phyloP scores from a whole-genome alignment of 768 basidiomycete genomes.

The Artomyces pyxidatus region DNA sequence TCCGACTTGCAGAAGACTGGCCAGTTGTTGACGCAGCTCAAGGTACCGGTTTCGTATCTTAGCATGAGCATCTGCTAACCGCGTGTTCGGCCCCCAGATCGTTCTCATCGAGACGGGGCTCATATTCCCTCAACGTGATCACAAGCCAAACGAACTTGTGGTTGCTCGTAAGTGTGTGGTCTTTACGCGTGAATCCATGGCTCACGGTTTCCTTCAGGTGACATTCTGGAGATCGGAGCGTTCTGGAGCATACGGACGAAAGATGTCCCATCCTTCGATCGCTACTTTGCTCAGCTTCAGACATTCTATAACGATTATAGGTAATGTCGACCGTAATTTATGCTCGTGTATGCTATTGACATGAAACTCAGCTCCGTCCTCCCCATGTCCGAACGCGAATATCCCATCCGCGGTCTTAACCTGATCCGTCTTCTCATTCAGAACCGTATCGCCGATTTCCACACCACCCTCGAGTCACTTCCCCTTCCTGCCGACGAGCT shows the following conservation, averaged over 20 bases:
- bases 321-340: slow-evolving; percentile 28
- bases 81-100: slow-evolving; percentile 38
- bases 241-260: slow-evolving; percentile 86
- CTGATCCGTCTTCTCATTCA: slow-evolving; percentile 92
- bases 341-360: not conserved
- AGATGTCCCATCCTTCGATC: slow-evolving; percentile 89
- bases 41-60: slow-evolving; percentile 36
- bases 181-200: not conserved
- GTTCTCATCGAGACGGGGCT: slow-evolving; percentile 72
- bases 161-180: slow-evolving; percentile 9
- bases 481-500: slow-evolving; percentile 62
- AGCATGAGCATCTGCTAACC: not conserved
- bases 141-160: slow-evolving; percentile 55
- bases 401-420: slow-evolving; percentile 83
- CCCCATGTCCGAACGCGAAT: slow-evolving; percentile 80
- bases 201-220: slow-evolving; percentile 43
- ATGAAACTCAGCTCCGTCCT: slow-evolving; percentile 47
- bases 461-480: slow-evolving; percentile 90
- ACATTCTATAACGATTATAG: slow-evolving; percentile 85
- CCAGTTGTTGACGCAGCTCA: slow-evolving; percentile 58
- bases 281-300: slow-evolving; percentile 88
- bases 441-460: slow-evolving; percentile 96
- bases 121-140: slow-evolving; percentile 60
- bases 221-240: slow-evolving; percentile 92
- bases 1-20: slow-evolving; percentile 65